Evolutionary conservation across 805 yeast genomes (phyloP).

Genomic region (Yarrowia hollandica): DNA sequence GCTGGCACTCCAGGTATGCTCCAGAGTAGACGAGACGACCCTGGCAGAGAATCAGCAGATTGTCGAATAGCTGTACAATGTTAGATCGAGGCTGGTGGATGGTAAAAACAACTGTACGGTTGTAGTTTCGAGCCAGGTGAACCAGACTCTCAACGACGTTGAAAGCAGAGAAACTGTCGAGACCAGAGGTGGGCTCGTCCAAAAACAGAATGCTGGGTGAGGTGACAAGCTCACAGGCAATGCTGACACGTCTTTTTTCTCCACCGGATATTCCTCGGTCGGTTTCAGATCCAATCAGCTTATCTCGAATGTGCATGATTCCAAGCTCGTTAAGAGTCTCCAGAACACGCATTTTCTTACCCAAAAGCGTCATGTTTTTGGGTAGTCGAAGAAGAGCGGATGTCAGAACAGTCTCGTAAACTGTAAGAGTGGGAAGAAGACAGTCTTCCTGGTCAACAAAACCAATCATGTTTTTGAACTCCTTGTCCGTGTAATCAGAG

Average conservation of each 20-base stretch:
- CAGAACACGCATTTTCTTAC: constrained; percentile 75
- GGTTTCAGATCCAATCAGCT: constrained; percentile 83
- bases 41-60: constrained; percentile 72
- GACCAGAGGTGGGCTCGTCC: constrained; percentile 94
- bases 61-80: constrained; percentile 87
- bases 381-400: constrained; percentile 90
- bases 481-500: constrained; percentile 40
- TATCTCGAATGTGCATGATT: constrained; percentile 77
- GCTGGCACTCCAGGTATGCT: constrained; percentile 68
- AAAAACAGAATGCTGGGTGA: constrained; percentile 79
- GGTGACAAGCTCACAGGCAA: constrained; percentile 90
- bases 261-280: constrained; percentile 93
- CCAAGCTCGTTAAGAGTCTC: constrained; percentile 86
- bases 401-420: constrained; percentile 90
- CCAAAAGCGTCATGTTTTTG: constrained; percentile 64
- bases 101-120: constrained; percentile 86
- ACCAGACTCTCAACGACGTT: constrained; percentile 86
- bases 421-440: constrained; percentile 88
- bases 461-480: constrained; percentile 71
- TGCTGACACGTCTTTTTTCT: constrained; percentile 86
- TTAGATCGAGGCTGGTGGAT: constrained; percentile 97
- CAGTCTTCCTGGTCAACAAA: constrained; percentile 96
- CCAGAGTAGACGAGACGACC: constrained; percentile 91
- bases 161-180: constrained; percentile 90
- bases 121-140: constrained; percentile 72